phyloP scores from a whole-genome alignment of 331 rosid species.

The Quercus lobata region DNA sequence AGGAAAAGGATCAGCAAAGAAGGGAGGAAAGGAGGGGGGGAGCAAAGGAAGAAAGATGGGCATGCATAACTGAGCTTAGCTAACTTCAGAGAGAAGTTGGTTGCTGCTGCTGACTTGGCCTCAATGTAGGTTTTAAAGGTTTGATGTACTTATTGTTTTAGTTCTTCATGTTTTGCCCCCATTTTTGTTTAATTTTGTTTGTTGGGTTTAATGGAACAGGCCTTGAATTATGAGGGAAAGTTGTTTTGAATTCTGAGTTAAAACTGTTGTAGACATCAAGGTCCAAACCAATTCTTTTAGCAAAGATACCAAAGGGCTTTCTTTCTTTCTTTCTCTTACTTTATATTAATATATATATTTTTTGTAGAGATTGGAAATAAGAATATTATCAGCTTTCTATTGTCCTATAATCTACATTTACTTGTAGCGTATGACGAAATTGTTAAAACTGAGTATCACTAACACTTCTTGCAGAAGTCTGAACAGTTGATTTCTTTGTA shows the following conservation, averaged over 20 bases:
- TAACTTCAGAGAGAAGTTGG: background rate
- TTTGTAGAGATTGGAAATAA: background rate
- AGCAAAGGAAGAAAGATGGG: conserved; percentile 31
- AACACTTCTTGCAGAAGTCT: background rate
- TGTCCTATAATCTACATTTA: no score
- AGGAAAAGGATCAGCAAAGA: conserved; percentile 29
- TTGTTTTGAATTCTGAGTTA: background rate
- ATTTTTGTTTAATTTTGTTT: background rate
- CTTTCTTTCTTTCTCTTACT: no score
- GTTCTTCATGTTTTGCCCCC: background rate
- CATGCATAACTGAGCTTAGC: conserved; percentile 17
- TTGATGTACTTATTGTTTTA: background rate
- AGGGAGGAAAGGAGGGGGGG: conserved; percentile 31
- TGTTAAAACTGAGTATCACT: no score
- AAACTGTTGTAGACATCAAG: background rate
- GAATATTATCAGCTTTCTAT: background rate
- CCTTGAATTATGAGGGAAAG: background rate
- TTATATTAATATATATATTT: no score
- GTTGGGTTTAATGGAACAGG: background rate
- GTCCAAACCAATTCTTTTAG: no score
- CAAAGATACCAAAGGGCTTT: no score
- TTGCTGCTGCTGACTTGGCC: background rate
- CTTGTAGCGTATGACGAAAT: no score
- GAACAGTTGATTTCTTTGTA: background rate
- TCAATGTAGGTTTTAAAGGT: conserved; percentile 30